Percentiles rank a stretch among this genome's conserved stretches.
Conservation (phyloP, 2,329 filamentous ascomycete species). For the Anthostomella pinea region DNA sequence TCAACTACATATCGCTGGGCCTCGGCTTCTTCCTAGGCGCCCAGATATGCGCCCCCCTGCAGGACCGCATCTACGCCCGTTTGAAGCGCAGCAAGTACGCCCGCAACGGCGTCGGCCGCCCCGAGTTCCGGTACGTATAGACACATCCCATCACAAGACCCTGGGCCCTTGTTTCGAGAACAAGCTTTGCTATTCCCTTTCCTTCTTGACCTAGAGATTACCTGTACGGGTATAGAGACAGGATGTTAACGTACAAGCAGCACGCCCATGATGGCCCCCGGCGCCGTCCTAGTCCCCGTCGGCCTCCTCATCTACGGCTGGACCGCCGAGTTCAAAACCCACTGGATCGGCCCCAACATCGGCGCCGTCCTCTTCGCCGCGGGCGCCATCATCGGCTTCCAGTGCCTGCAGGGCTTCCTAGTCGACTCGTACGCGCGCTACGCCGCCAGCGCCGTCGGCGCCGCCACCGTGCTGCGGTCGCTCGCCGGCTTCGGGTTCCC, state of each 20-base stretch:
- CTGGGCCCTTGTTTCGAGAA: no score
- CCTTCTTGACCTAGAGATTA: no score
- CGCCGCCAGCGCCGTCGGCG: slow-evolving; percentile 44
- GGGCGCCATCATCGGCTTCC: slow-evolving; percentile 41
- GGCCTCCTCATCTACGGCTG: slow-evolving; percentile 47
- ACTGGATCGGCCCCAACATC: slow-evolving; percentile 46
- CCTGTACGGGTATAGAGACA: no score
- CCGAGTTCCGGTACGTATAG: slow-evolving; percentile 46
- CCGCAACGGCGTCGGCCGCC: slow-evolving; percentile 33
- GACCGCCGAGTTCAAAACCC: slow-evolving; percentile 40
- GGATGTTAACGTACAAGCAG: no score
- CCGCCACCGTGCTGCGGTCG: slow-evolving; percentile 43
- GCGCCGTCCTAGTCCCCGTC: slow-evolving; percentile 39
- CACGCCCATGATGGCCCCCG: slow-evolving; percentile 41
- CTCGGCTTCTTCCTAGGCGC: slow-evolving; percentile 37
- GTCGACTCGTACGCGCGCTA: slow-evolving; percentile 47
- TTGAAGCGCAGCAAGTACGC: slow-evolving; percentile 42
- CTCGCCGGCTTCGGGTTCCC: slow-evolving; percentile 52
- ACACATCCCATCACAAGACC: no score
- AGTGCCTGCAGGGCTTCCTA: slow-evolving; percentile 45
- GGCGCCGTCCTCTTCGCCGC: slow-evolving; percentile 38
- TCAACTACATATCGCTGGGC: slow-evolving; percentile 38
- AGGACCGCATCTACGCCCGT: slow-evolving; percentile 44
- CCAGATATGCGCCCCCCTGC: slow-evolving; percentile 40
- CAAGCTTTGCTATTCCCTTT: no score